Evolutionary conservation across 192 early-diverging fungal genomes (phyloP).

Genomic region (Geosiphon pyriformis): DNA sequence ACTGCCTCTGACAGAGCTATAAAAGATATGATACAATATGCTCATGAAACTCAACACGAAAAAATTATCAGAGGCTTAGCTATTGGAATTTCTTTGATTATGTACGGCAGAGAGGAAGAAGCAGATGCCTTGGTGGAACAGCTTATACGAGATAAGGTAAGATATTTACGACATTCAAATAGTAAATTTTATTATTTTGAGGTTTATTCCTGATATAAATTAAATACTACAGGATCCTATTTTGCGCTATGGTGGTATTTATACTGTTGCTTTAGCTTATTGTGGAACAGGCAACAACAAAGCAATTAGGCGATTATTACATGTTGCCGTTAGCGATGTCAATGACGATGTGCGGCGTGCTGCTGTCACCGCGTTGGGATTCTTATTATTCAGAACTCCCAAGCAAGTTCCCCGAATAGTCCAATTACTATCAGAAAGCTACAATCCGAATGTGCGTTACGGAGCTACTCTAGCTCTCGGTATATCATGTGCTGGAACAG

Average conservation of each 20-base stretch:
- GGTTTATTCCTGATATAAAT: no score
- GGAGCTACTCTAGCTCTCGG: conserved; percentile 94
- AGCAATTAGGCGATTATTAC: conserved; percentile 88
- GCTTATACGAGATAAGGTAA: conserved; percentile 79
- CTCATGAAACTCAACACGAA: conserved; percentile 98
- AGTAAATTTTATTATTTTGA: no score
- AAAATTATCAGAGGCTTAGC: conserved; percentile 98
- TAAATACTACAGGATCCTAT: conserved; percentile 67
- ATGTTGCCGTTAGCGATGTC: conserved; percentile 97
- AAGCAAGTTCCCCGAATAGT: conserved; percentile 98
- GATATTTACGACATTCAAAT: not conserved
- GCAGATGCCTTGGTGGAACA: conserved; percentile 88
- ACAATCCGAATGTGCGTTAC: conserved; percentile 98
- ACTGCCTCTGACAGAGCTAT: conserved; percentile 74
- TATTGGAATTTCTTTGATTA: conserved; percentile 89
- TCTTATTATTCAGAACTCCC: conserved; percentile 87
- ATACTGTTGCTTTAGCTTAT: conserved; percentile 97
- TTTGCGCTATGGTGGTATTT: conserved; percentile 94
- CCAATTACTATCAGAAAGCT: conserved; percentile 94
- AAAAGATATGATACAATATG: conserved; percentile 96
- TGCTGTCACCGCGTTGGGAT: conserved; percentile 93
- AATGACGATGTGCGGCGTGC: conserved; percentile 99
- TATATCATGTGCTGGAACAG: conserved; percentile 96
- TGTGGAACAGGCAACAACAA: conserved; percentile 97
- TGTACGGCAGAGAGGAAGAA: conserved; percentile 95